Evolutionary conservation across 2,329 filamentous ascomycete species (phyloP).

Genomic region (Exophiala spinifera): DNA sequence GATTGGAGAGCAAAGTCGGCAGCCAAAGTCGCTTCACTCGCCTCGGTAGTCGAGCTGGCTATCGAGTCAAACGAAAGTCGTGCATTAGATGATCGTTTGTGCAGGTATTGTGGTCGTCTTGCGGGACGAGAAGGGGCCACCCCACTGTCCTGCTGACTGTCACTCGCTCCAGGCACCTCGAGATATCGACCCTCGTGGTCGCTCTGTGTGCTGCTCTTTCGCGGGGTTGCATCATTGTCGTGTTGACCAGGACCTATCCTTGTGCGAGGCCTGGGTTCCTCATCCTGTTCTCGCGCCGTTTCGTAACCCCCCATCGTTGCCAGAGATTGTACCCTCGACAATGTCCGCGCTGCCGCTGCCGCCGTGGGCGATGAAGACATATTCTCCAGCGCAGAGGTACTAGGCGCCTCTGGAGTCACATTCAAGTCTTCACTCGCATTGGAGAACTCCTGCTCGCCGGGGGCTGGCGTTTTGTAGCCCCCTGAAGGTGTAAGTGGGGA

Average conservation of each 20-base stretch:
- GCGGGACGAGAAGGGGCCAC: slow-evolving; percentile 2
- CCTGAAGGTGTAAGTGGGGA: slow-evolving; percentile 30
- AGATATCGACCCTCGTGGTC: slow-evolving; percentile 12
- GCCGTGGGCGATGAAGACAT: slow-evolving; percentile 46
- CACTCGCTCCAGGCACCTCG: slow-evolving; percentile 7
- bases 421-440: slow-evolving; percentile 22
- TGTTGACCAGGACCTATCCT: slow-evolving; percentile 11
- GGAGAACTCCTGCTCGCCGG: slow-evolving; percentile 24
- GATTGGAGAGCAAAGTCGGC: slow-evolving; percentile 80
- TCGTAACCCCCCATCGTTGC: slow-evolving; percentile 33
- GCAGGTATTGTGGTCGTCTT: slow-evolving; percentile 56
- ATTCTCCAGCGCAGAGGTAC: slow-evolving; percentile 41
- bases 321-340: slow-evolving; percentile 39
- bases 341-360: slow-evolving; percentile 41
- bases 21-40: slow-evolving; percentile 70
- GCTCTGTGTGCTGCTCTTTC: slow-evolving; percentile 7
- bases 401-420: slow-evolving; percentile 29
- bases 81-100: slow-evolving; percentile 55
- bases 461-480: slow-evolving; percentile 32
- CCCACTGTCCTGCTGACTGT: slow-evolving; percentile 14
- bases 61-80: slow-evolving; percentile 58
- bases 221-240: slow-evolving; percentile 22
- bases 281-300: slow-evolving; percentile 26
- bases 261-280: slow-evolving; percentile 2
- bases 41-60: slow-evolving; percentile 56